Evolutionary conservation across 2,329 filamentous ascomycete species (phyloP).

Genomic region (Neoscytalidium dimidiatum): DNA sequence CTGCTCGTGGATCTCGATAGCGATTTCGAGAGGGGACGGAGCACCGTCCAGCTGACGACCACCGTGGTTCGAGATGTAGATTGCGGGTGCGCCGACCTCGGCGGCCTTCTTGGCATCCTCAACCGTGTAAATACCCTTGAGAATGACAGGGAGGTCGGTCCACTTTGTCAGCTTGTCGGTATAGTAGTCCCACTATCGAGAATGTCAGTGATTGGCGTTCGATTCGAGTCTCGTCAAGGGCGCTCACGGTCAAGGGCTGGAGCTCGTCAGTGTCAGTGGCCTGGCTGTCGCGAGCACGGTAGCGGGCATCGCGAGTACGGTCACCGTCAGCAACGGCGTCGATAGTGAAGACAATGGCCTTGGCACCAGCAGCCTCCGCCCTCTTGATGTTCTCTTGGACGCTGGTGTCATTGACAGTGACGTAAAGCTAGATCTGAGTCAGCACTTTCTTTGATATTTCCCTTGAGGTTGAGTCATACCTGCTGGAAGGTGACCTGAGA

Average conservation of each 20-base stretch:
- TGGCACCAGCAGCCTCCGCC: constrained; percentile 38
- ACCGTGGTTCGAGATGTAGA: constrained; percentile 46
- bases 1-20: constrained; percentile 69
- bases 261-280: constrained; percentile 30
- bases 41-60: constrained; percentile 47
- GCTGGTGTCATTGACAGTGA: constrained; percentile 33
- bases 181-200: constrained; percentile 31
- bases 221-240: no score
- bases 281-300: constrained; percentile 33
- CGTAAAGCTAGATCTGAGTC: constrained; percentile 43
- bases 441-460: constrained; percentile 20
- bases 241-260: constrained; percentile 25
- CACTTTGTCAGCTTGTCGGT: constrained; percentile 34
- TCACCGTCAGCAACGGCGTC: constrained; percentile 43
- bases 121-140: constrained; percentile 43
- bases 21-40: constrained; percentile 72
- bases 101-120: constrained; percentile 41
- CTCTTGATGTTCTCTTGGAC: constrained; percentile 33
- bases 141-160: constrained; percentile 40
- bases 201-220: not conserved
- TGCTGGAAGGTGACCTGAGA: constrained; percentile 15
- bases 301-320: constrained; percentile 38
- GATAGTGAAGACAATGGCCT: constrained; percentile 44
- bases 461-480: not conserved
- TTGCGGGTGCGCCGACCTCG: constrained; percentile 39